phyloP scores from a whole-genome alignment of 192 early-diverging fungal species.

The Phlyctochytrium planicorne region DNA sequence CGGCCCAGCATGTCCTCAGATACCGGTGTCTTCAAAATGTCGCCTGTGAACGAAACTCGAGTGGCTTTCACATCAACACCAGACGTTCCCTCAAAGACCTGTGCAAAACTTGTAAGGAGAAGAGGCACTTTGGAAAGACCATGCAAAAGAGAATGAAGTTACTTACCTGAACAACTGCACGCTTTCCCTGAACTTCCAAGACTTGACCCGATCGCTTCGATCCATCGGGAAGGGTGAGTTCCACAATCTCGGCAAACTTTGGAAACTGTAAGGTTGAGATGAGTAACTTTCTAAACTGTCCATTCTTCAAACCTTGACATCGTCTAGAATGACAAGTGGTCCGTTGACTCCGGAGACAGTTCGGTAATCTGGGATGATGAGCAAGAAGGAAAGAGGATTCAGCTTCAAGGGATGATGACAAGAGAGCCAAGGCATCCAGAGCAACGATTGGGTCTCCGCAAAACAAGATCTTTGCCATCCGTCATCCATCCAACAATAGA shows the following conservation, averaged over 20 bases:
- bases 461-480: too few relatives aligned
- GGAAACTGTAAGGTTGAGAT: conserved; percentile 66
- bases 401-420: not conserved
- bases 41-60: conserved; percentile 93
- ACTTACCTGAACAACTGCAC: conserved; percentile 90
- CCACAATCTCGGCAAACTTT: conserved; percentile 96
- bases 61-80: conserved; percentile 97
- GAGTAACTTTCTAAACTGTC: not conserved
- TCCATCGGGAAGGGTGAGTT: conserved; percentile 95
- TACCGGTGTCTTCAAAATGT: conserved; percentile 94
- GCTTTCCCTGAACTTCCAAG: conserved; percentile 94
- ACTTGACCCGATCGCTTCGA: conserved; percentile 94
- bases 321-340: conserved; percentile 96
- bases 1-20: conserved; percentile 99
- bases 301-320: conserved; percentile 93
- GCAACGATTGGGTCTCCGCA: too few relatives aligned
- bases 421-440: not conserved
- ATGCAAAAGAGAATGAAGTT: too few relatives aligned
- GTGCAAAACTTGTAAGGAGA: not conserved
- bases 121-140: not conserved
- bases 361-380: conserved; percentile 74
- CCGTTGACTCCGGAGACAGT: conserved; percentile 98
- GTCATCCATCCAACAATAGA: too few relatives aligned
- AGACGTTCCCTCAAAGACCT: conserved; percentile 96
- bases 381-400: too few relatives aligned